Base-by-base conservation (phyloP, 345 rosid species). In the Carallia brachiata region DNA sequence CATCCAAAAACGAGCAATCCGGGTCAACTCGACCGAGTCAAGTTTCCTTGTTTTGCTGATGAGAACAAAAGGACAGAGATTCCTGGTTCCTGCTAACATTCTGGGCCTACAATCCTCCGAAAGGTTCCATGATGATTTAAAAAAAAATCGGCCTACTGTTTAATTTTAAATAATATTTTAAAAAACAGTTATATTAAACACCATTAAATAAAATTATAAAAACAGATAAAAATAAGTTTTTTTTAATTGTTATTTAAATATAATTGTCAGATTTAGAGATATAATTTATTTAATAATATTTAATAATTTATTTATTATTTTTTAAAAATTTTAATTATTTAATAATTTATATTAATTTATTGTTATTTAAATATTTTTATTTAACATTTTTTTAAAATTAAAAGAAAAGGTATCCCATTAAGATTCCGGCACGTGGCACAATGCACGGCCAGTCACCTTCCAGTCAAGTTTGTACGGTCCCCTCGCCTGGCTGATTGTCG, bases 1-100 rank as follows among this genome's bases (percentile, higher is more conserved):
- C 1, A 12, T 19, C 23, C 13, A 19, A 5, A 3, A 6, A 6
- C 71, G 63, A 37, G 39, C 15, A 0, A 2, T 7, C 16, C 27
- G 60, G 6, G 52, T 50, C 10, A 61, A 70, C 66, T 36, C 66
- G 61, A 15, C 59, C 61, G 52, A 61, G 66, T 69, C 15, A 32
- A 34, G 34, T 78, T 44, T 70, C 65, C 62, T 5, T 1, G 2
- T 48, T 73, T 61, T 65, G 75, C 53, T 65, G 50, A 70, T 62
- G 68, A 74, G 70, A 84, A 77, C 83, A 79, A 52, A 75, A 80
- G 82, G 83, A 80, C 85, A 85, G 75, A 87, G 89, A 84, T 87
- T 82, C 85, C 82, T 81, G 68, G 71, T 1, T 57, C 70, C 54
- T 67, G 67, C 17, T 15, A 15, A 6, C 61, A 28, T 34, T 59